A percentile compares a stretch with the other conserved stretches of the same genome.
These are phyloP conservation scores for Ambrosia trifida DNA, from an alignment of 129 eudicot genomes.

Conservation along the genomic window DNA sequence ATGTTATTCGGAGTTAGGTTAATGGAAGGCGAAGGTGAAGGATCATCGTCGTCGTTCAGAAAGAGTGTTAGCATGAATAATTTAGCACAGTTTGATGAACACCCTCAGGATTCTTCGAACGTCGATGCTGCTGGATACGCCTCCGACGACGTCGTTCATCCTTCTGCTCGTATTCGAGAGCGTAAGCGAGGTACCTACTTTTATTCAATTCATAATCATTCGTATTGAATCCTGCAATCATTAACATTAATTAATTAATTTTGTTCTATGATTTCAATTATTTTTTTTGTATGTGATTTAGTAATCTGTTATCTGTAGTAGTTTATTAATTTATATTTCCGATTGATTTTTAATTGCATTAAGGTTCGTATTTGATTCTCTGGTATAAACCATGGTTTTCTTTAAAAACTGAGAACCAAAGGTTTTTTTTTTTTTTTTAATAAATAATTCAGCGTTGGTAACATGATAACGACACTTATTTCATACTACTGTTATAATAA, in stretches of 20 bases:
- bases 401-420: too few species aligned
- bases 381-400: too few species aligned
- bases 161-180: slow-evolving; percentile 81
- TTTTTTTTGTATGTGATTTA: neutral
- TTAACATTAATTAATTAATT: neutral
- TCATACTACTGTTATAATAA: too few species aligned
- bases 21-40: slow-evolving; percentile 43
- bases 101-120: slow-evolving; percentile 40
- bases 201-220: too few species aligned
- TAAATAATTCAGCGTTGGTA: too few species aligned
- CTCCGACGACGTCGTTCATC: slow-evolving; percentile 90
- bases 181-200: slow-evolving; percentile 96
- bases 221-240: neutral
- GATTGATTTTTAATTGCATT: too few species aligned
- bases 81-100: slow-evolving; percentile 71
- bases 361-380: too few species aligned
- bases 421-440: too few species aligned
- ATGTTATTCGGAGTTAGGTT: slow-evolving; percentile 89
- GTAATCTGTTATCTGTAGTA: neutral
- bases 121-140: slow-evolving; percentile 73
- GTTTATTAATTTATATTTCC: too few species aligned
- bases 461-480: too few species aligned
- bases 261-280: neutral
- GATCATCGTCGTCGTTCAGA: slow-evolving; percentile 53
- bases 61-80: slow-evolving; percentile 88